Percentiles rank a stretch among this genome's conserved stretches.
Conservation (phyloP, 176 grass and related monocot species). For the Avena insularis region DNA sequence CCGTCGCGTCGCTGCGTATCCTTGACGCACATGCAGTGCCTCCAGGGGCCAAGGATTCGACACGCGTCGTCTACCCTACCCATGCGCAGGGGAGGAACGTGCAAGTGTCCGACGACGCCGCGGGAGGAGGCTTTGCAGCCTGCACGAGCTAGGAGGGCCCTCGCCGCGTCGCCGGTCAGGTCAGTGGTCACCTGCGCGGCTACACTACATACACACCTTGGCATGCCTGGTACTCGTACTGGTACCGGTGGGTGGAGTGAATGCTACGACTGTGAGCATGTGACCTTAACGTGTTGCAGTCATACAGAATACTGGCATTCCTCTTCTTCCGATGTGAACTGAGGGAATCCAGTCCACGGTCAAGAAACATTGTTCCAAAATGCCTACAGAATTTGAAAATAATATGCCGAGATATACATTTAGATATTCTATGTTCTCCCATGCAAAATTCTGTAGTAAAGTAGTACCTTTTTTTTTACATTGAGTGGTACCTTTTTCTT, state of each 20-base stretch:
- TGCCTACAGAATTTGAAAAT: too few relatives aligned
- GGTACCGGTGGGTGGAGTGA: neutral
- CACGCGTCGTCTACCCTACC: constrained; percentile 30
- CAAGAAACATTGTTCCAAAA: too few relatives aligned
- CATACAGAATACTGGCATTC: neutral
- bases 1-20: constrained; percentile 28
- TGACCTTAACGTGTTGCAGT: neutral
- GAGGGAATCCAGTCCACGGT: too few relatives aligned
- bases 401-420: too few relatives aligned
- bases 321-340: too few relatives aligned
- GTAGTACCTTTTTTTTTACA: too few relatives aligned
- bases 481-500: too few relatives aligned
- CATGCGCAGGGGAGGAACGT: constrained; percentile 6
- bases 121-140: neutral
- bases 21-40: constrained; percentile 43
- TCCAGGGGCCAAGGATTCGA: neutral
- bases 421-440: too few relatives aligned
- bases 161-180: neutral
- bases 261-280: neutral
- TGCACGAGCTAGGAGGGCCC: neutral
- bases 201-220: neutral
- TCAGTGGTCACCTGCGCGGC: neutral
- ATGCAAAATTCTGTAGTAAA: too few relatives aligned
- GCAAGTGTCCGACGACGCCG: constrained; percentile 29
- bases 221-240: neutral